phyloP scores from a whole-genome alignment of 306 rosid species.

The Vicia faba region DNA sequence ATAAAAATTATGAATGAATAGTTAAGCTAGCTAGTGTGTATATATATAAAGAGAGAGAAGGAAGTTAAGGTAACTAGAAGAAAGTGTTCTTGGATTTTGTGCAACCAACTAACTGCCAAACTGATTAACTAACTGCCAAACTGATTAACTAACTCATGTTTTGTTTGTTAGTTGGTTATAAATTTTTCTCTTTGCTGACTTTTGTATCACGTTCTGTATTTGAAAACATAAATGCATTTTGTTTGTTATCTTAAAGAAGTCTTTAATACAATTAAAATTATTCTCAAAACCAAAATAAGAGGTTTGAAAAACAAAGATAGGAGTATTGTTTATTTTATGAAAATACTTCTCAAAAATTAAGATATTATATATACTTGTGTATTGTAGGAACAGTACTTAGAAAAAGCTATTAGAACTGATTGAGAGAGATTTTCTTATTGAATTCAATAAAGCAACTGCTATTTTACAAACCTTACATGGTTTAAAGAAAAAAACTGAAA shows the following conservation, averaged over 20 bases:
- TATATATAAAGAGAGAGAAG: conserved; percentile 10
- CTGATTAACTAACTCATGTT: conserved; percentile 7
- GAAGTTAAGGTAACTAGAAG: conserved; percentile 2
- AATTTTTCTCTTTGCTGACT: not conserved
- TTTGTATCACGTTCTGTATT: not conserved
- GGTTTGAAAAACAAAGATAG: no score
- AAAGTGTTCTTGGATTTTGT: conserved; percentile 19
- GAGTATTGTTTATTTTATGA: no score
- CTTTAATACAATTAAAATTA: not conserved
- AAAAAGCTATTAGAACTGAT: no score
- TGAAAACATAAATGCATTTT: not conserved
- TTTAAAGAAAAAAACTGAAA: no score
- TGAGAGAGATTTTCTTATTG: no score
- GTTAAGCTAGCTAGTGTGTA: not conserved
- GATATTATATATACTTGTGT: no score
- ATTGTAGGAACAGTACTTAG: no score
- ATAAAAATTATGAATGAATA: not conserved
- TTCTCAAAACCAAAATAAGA: no score
- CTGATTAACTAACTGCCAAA: not conserved
- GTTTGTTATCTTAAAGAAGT: not conserved
- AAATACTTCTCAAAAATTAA: no score
- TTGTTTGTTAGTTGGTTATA: conserved; percentile 8
- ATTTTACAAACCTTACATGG: no score
- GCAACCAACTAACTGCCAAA: not conserved
- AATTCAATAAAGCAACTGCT: no score